Percentiles rank a stretch among this genome's conserved stretches.
Conservation (phyloP, 441 rosid species). For the Breynia disticha region DNA sequence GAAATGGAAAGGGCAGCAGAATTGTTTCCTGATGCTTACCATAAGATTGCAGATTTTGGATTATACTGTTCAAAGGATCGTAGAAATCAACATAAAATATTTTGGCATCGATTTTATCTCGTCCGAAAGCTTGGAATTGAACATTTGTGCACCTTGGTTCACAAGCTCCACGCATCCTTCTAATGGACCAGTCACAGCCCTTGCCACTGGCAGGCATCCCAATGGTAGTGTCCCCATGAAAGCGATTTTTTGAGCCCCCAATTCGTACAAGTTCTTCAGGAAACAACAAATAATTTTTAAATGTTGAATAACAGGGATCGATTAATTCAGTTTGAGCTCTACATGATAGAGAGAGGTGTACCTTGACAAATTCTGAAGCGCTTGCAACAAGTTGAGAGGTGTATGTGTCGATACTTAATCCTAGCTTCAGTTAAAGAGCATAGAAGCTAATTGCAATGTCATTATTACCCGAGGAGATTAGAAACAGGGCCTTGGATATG, state of each 20-base stretch:
- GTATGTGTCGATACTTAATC: slow-evolving; percentile 27
- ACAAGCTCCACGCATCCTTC: slow-evolving; percentile 33
- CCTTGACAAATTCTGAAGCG: slow-evolving; percentile 40
- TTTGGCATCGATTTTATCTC: slow-evolving; percentile 20
- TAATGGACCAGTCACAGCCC: slow-evolving; percentile 27
- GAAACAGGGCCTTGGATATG: neutral
- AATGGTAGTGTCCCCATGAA: slow-evolving; percentile 45
- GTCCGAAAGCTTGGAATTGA: slow-evolving; percentile 35
- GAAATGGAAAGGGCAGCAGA: no score
- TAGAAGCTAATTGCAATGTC: slow-evolving; percentile 47
- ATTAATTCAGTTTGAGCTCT: neutral
- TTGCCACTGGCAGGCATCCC: slow-evolving; percentile 51
- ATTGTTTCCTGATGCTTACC: no score
- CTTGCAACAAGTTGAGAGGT: slow-evolving; percentile 24
- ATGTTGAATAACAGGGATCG: neutral
- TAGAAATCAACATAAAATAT: slow-evolving; percentile 43
- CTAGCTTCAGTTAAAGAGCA: slow-evolving; percentile 15
- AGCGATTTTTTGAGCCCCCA: slow-evolving; percentile 46
- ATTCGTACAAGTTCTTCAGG: slow-evolving; percentile 33
- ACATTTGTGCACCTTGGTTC: slow-evolving; percentile 32
- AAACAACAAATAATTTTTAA: neutral
- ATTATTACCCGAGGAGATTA: slow-evolving; percentile 28
- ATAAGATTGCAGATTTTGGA: no score
- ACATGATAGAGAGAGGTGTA: slow-evolving; percentile 6
- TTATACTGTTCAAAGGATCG: slow-evolving; percentile 34